phyloP scores from a whole-genome alignment of 805 yeast genomes.

The Kluyveromyces dobzhanskii region DNA sequence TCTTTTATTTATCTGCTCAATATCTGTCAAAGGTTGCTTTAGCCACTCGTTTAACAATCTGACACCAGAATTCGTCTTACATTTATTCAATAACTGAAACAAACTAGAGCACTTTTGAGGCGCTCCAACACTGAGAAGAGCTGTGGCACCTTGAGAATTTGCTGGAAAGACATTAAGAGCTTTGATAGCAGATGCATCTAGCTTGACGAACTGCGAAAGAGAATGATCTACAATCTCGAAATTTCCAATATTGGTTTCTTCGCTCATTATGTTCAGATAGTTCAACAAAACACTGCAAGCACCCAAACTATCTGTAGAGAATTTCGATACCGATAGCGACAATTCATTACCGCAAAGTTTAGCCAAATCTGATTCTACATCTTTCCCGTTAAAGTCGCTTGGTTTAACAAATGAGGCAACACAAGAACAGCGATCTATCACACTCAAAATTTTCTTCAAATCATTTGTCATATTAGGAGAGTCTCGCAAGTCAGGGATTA shows the following conservation, averaged over 20 bases:
- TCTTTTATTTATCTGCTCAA: constrained; percentile 51
- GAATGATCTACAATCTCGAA: constrained; percentile 58
- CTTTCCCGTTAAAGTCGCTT: constrained; percentile 52
- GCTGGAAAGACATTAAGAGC: constrained; percentile 81
- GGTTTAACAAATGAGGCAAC: constrained; percentile 54
- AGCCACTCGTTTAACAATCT: constrained; percentile 88
- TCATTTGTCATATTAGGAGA: constrained; percentile 31
- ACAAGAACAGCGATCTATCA: constrained; percentile 71
- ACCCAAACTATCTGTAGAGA: constrained; percentile 22
- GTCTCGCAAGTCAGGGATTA: constrained; percentile 40
- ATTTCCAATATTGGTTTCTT: constrained; percentile 45
- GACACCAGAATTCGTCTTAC: constrained; percentile 85
- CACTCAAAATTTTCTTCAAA: constrained; percentile 54
- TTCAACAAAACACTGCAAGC: constrained; percentile 47
- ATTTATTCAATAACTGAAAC: constrained; percentile 77
- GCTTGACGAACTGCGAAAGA: constrained; percentile 73
- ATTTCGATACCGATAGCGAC: constrained; percentile 24
- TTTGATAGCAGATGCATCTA: constrained; percentile 83
- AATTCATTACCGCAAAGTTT: constrained; percentile 53
- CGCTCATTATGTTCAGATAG: constrained; percentile 58
- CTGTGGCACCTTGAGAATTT: constrained; percentile 14
- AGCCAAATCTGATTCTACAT: constrained; percentile 70
- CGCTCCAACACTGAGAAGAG: constrained; percentile 12
- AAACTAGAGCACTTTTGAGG: constrained; percentile 49
- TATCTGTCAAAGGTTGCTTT: constrained; percentile 82